Base-by-base conservation (phyloP, 1,139 yeast species). In the Suhomyces guaymorum region DNA sequence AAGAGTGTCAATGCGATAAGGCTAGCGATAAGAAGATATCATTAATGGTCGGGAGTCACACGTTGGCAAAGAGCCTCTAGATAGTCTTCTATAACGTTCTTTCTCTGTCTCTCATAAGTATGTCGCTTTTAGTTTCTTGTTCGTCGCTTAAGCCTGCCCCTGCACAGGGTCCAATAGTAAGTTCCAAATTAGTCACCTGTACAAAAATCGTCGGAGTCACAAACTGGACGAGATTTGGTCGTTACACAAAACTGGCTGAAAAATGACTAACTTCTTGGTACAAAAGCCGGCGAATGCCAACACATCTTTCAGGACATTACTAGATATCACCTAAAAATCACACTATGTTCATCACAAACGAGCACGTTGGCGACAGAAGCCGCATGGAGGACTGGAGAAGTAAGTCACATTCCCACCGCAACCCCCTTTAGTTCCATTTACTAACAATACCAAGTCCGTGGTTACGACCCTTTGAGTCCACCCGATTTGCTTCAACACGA, bases 401-500 rank as follows among this genome's bases (percentile, higher is more conserved):
- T 67, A 75, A 57, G 73, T 69, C n/a, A n/a, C n/a, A n/a, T n/a
- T n/a, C n/a, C n/a, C n/a, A n/a, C n/a, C n/a, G n/a, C n/a, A n/a
- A n/a, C n/a, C n/a, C n/a, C n/a, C n/a, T n/a, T n/a, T n/a, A n/a
- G n/a, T n/a, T n/a, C n/a, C n/a, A n/a, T n/a, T n/a, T n/a, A n/a
- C n/a, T n/a, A n/a, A n/a, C 41, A 42, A 42, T 38, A 7, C 12
- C 2, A 18, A 48, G 52, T 48, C 25, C 49, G 52, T 38, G 98
- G 98, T 30, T 92, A 90, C 75, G 92, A 90, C 56, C 97, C 98
- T 22, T 72, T 92, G 47, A 84, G 94, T 11, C 88, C 98, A 17
- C 98, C 98, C 27, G 97, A 88, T 59, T 74, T 92, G 42, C 78
- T 92, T 35, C 98, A 92, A 62, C 90, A 85, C 49, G 97, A 92